Conservation (phyloP, 2,329 filamentous ascomycete species). For the Arthroderma sp. region DNA sequence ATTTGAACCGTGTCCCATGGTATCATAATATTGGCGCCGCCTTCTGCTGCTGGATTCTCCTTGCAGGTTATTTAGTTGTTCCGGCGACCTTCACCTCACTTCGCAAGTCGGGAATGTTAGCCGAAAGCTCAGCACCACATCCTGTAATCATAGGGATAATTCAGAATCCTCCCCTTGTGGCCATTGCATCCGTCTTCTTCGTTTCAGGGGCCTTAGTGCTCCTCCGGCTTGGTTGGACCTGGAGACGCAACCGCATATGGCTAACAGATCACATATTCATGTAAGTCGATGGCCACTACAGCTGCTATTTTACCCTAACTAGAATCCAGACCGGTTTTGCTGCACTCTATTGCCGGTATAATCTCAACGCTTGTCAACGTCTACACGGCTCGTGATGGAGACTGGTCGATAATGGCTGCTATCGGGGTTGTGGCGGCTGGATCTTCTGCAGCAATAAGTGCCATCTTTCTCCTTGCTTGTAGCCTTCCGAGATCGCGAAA, state of each 20-base stretch:
- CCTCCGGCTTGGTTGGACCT: slow-evolving; percentile 32
- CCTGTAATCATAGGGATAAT: too few relatives aligned
- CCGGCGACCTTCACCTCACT: slow-evolving; percentile 39
- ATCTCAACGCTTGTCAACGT: slow-evolving; percentile 39
- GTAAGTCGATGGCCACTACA: slow-evolving; percentile 18
- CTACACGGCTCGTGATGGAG: slow-evolving; percentile 35
- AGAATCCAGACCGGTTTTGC: slow-evolving; percentile 19
- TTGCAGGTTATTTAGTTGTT: slow-evolving; percentile 41
- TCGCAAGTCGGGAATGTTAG: slow-evolving; percentile 16
- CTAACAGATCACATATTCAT: slow-evolving; percentile 40
- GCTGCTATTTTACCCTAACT: slow-evolving; percentile 4
- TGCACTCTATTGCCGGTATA: slow-evolving; percentile 39
- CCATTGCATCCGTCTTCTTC: slow-evolving; percentile 33
- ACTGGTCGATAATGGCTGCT: slow-evolving; percentile 33
- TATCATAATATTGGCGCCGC: slow-evolving; percentile 37
- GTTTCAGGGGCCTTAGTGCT: slow-evolving; percentile 30
- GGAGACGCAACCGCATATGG: slow-evolving; percentile 41
- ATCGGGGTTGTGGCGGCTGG: slow-evolving; percentile 26
- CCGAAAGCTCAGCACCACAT: slow-evolving; percentile 20
- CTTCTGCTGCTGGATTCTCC: slow-evolving; percentile 37
- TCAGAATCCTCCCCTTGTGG: slow-evolving; percentile 30
- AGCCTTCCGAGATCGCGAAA: background rate
- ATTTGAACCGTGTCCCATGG: slow-evolving; percentile 34
- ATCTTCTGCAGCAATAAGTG: slow-evolving; percentile 4
- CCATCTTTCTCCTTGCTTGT: background rate